Evolutionary conservation across 352 stramenopile species (phyloP), one percentile per base, ranked within the genome.

Genomic region (Thalassiosira livingstoniorum): DNA sequence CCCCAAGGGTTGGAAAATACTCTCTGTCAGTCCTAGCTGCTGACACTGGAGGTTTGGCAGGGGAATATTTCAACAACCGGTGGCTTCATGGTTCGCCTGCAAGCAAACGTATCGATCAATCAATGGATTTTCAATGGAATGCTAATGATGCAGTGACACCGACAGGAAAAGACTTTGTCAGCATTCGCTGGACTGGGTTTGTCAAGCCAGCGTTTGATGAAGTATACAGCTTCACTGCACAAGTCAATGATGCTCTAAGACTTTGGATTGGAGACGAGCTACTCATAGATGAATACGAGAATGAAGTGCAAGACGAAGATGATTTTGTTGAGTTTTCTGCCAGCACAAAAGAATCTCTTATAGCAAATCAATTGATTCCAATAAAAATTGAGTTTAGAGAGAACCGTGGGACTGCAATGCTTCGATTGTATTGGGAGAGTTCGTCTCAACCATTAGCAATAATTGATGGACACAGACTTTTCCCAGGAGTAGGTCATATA

Each of bases 61-160:
- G 95, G 0, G 91, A 95, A 75, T 99, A 99, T 82, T 99, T 97
- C 75, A 98, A 97, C 82, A 99, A 99, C 80, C 92, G 96, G 0
- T 98, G 97, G 97, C 87, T 98, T 27, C 96, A 97, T 60, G 96
- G 95, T 11, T 87, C 89, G 4, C 93, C 96, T 4, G 91, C 94
- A 29, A 43, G 98, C 0, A 92, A 92, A 47, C 92, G 96, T 21
- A 82, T 98, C 1, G 97, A 99, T 79, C 51, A 82, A 7, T 76
- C 86, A 2, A 92, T 99, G 61, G 91, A 98, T 77, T 99, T 99
- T 80, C 75, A 88, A 1, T 99, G 97, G 97, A 80, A 66, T 42
- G 80, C 66, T 34, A 77, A 90, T 18, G 92, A 96, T 55, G 90
- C 94, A 25, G 95, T 99, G 69, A 98, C 96, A 0, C 90, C 92